Percentiles rank a stretch among this genome's conserved stretches.
Evolutionary conservation across 305 asterid genomes (phyloP).

Genomic region (Nicotiana rustica): DNA sequence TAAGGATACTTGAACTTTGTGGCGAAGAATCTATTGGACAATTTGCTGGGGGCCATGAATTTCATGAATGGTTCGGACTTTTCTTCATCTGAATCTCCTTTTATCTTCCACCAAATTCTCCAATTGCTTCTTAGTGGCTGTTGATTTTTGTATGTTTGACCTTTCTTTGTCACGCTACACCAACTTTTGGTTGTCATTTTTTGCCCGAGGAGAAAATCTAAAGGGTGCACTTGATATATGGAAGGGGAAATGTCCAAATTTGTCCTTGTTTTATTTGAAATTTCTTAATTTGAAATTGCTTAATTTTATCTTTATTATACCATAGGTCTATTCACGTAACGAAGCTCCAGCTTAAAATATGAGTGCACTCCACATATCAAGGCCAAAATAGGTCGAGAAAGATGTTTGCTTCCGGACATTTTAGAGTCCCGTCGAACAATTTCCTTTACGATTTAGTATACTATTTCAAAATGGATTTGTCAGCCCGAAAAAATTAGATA

Average conservation of each 20-base stretch:
- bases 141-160: not conserved
- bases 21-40: conserved; percentile 39
- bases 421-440: no score
- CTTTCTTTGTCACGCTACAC: not conserved
- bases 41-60: conserved; percentile 60
- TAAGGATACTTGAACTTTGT: conserved; percentile 40
- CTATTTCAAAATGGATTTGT: not conserved
- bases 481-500: not conserved
- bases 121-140: conserved; percentile 17
- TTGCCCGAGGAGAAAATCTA: no score
- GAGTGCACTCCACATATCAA: no score
- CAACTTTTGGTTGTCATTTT: not conserved
- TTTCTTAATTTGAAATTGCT: no score
- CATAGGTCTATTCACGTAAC: no score
- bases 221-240: no score
- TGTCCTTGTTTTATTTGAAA: no score
- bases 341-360: no score
- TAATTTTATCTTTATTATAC: no score
- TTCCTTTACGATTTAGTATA: not conserved
- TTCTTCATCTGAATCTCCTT: conserved; percentile 13
- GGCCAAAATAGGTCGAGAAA: no score
- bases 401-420: no score
- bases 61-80: conserved; percentile 56
- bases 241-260: no score
- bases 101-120: not conserved